These are phyloP conservation scores for Vaccinium vitisidaea DNA, from an alignment of 148 eudicot species.

Conservation along the genomic window DNA sequence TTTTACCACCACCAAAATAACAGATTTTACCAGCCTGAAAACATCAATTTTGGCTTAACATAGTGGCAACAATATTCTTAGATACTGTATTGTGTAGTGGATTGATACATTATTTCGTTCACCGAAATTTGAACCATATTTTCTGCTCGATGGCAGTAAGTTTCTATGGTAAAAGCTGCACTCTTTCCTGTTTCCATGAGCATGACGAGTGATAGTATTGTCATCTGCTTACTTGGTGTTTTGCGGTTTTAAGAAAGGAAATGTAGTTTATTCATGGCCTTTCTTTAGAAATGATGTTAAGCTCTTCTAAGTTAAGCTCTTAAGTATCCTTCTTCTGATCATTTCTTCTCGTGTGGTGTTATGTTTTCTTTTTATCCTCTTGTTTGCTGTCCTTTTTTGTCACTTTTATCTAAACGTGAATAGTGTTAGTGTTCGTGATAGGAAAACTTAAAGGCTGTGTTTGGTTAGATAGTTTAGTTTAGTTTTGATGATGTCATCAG, in stretches of 20 bases:
- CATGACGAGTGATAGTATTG: too few relatives aligned
- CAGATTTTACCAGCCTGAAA: neutral
- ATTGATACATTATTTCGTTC: neutral
- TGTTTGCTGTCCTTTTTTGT: too few relatives aligned
- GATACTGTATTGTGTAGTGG: neutral
- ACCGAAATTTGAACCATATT: neutral
- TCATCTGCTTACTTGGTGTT: neutral
- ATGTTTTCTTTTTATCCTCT: neutral
- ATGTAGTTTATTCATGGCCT: neutral
- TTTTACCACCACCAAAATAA: too few relatives aligned
- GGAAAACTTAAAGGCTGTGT: too few relatives aligned
- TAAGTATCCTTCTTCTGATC: constrained; percentile 50
- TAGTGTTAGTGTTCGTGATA: too few relatives aligned
- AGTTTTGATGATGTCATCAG: too few relatives aligned
- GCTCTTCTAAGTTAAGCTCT: constrained; percentile 62
- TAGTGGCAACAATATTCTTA: neutral
- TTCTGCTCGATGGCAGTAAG: too few relatives aligned
- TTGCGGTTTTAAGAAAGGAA: neutral
- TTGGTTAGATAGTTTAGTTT: too few relatives aligned
- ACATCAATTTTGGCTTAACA: neutral
- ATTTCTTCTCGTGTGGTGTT: neutral
- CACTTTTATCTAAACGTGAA: too few relatives aligned
- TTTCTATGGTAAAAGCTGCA: too few relatives aligned
- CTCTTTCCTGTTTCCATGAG: too few relatives aligned
- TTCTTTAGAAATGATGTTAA: constrained; percentile 25